Base-by-base conservation (phyloP, 148 eudicot genomes). In the Persicaria tinctoria region DNA sequence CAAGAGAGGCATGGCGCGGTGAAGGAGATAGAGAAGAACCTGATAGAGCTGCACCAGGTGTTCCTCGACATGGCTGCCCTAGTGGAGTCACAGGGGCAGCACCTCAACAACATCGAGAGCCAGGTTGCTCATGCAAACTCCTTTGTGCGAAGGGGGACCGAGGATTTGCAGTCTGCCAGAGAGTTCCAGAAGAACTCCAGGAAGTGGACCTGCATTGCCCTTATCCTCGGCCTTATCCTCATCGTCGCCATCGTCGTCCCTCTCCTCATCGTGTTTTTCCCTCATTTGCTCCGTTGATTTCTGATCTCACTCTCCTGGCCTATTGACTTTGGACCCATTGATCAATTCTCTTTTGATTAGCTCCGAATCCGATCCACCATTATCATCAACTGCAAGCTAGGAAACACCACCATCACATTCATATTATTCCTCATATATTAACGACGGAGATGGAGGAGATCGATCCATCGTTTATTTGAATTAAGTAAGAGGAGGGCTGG, bases 21-120 rank as follows among this genome's bases (percentile, higher is more conserved):
- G 14, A 70, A 70, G 73, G 73, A 70, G 17, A 70, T 70, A 16
- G 73, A 70, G 73, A 70, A 70, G 73, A 70, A 70, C 6, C 18
- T 70, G 16, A 70, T 44, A 6, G 73, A 70, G 49, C 17, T 70
- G 3, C 73, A 70, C 13, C 73, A 70, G 44, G 46, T 70, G 73
- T 70, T 70, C 44, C 14, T 70, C 10, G 73, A 70, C 13, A 70
- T 70, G 73, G 73, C 73, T 6, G 70, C 70, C 13, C 70, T 66
- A 10, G 70, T 66, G 23, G 70, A 66, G 41, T 18, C 70, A 4
- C 70, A 66, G 41, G 70, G 70, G 11, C 70, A 66, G 70, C 70
- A 66, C 6, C 27, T 66, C 11, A 66, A 66, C 23, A 70, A 45
- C 49, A 70, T 70, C 18, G 73, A 70, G 49, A 70, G n/a, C 6